A percentile compares a stretch with the other conserved stretches of the same genome.
These are phyloP conservation scores for Salix brachista DNA, from an alignment of 345 rosid genomes.

Conservation along the genomic window DNA sequence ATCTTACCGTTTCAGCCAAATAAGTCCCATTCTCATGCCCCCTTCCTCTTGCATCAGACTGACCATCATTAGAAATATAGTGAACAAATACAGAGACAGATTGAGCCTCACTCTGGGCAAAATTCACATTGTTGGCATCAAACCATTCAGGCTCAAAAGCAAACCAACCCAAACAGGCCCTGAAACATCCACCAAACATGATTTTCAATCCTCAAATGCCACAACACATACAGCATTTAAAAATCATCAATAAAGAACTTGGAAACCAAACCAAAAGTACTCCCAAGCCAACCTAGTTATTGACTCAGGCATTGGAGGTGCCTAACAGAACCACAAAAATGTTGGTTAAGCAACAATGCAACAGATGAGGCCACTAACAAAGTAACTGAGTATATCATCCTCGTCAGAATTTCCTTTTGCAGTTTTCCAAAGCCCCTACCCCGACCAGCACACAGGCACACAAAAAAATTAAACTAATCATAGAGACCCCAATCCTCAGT, in stretches of 20 bases:
- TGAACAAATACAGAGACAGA: slow-evolving; percentile 80
- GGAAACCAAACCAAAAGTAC: not conserved
- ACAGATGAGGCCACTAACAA: not conserved
- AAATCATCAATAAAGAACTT: not conserved
- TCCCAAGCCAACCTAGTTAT: not conserved
- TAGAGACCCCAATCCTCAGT: not conserved
- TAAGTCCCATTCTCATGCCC: slow-evolving; percentile 54
- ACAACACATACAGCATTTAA: not conserved
- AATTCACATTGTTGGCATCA: slow-evolving; percentile 59
- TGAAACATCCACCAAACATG: slow-evolving; percentile 37
- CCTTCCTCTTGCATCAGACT: slow-evolving; percentile 58
- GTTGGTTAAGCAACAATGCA: not conserved
- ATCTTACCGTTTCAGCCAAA: slow-evolving; percentile 58
- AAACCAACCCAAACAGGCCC: slow-evolving; percentile 98
- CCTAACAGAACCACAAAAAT: not conserved
- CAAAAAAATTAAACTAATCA: not conserved
- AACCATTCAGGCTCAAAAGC: slow-evolving; percentile 92
- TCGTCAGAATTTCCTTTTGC: not conserved
- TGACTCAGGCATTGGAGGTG: not conserved
- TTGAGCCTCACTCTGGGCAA: slow-evolving; percentile 79
- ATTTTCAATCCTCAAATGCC: slow-evolving; percentile 18
- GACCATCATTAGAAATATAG: slow-evolving; percentile 68
- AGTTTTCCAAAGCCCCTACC: not conserved
- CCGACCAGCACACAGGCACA: not conserved
- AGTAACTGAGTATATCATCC: not conserved